phyloP scores from a whole-genome alignment of 208 protist genomes.

The Leishmania gerbilli region DNA sequence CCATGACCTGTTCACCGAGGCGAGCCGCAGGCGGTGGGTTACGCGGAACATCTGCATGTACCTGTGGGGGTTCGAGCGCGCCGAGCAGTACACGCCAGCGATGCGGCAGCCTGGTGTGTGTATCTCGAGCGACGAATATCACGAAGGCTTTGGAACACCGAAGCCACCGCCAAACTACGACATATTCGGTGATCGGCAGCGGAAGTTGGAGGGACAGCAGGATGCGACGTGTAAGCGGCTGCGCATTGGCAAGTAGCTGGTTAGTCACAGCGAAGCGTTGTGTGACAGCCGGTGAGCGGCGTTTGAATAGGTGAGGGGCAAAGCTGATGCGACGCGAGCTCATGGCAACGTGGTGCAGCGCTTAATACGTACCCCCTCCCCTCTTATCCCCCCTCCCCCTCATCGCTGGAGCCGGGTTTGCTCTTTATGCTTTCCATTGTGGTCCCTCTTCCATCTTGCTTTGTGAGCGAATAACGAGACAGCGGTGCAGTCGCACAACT shows the following conservation, averaged over 20 bases:
- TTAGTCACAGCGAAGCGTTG: not conserved
- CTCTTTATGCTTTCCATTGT: not conserved
- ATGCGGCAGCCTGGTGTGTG: constrained; percentile 76
- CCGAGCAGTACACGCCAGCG: constrained; percentile 55
- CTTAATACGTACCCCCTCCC: not conserved
- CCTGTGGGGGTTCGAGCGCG: constrained; percentile 76
- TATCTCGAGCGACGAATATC: constrained; percentile 70
- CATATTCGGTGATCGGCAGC: constrained; percentile 75
- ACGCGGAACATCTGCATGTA: constrained; percentile 72
- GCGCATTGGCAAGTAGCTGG: constrained; percentile 19
- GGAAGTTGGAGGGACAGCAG: constrained; percentile 39
- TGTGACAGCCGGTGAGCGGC: not conserved
- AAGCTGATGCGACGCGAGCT: not conserved
- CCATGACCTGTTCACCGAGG: constrained; percentile 59
- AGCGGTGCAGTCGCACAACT: no score
- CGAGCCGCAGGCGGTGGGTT: constrained; percentile 67
- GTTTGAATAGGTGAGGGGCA: not conserved
- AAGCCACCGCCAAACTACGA: constrained; percentile 67
- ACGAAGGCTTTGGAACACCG: constrained; percentile 68
- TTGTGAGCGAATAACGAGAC: not conserved
- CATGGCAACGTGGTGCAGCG: not conserved
- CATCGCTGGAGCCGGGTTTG: not conserved
- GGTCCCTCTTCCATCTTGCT: not conserved
- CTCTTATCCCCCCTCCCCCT: not conserved
- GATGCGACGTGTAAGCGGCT: constrained; percentile 25